Evolutionary conservation across 2,329 filamentous ascomycete genomes (phyloP), one percentile per base, ranked within the genome.

Genomic region (Beauveria medogensis): DNA sequence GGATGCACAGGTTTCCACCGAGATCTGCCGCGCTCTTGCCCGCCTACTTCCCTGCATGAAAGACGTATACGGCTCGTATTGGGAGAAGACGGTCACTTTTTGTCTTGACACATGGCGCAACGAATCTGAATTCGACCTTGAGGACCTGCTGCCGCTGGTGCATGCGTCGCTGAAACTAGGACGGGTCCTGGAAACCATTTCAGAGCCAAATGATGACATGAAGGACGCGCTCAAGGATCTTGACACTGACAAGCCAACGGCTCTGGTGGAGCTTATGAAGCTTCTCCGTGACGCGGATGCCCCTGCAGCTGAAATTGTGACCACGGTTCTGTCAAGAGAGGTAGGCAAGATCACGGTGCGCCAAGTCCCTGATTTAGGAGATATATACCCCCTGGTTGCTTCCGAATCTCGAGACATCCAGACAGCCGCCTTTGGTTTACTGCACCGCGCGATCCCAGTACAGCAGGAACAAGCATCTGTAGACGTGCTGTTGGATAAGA

Each of bases 31-130:
- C 67, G 79, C 78, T 63, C 69, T 91, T 58, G 75, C 82, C 2
- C 74, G 78, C 3, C 75, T 96, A 3, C 73, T 97, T 0, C 90
- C 90, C 2, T 82, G 82, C 46, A 87, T 97, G 67, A 83, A 85
- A 62, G 88, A 92, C 52, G 85, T 96, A 1, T 97, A 96, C 67
- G 94, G 93, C 0, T 84, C 89, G 0, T 90, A 96, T 69, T 99
- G 94, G 94, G 82, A 87, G 55, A 82, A 82, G 53, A 73, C 81
- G 0, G 73, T 91, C 20, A 77, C 82, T 40, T 82, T 85, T 55
- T 82, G 87, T 63, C 74, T 81, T 12, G 73, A 75, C 8, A 73
- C 85, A 0, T 90, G 87, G 85, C 74, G 76, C 3, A 75, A 77
- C 3, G 78, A 76, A 0, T 70, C 71, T 12, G 71, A 73, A 2